Evolutionary conservation across 2,329 filamentous ascomycete species (phyloP), one percentile per base, ranked within the genome.

Genomic region (Claviceps maximensis): DNA sequence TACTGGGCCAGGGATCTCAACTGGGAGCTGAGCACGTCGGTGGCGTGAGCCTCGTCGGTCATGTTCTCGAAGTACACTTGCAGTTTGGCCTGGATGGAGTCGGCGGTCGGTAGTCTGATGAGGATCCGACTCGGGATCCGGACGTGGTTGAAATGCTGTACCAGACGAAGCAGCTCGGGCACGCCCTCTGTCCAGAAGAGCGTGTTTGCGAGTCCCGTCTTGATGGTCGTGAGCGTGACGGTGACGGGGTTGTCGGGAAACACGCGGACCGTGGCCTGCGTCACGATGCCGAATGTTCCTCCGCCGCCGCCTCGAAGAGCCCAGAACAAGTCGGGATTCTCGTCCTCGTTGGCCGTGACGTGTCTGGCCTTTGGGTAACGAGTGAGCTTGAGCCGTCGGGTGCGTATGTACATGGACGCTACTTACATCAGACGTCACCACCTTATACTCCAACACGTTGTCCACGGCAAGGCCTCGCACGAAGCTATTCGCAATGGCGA

Each of bases 251-350:
- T 42, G 33, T 51, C 50, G 29, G 50, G 42, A 47, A 45, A 51
- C 8, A 51, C 41, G 9, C 50, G 42, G 44, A 51, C 23, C 12
- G 50, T 51, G 42, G 50, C 50, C 23, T 51, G 42, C 19, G 50
- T 40, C 29, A 51, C 50, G 13, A 51, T 27, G 15, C 50, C 50
- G 40, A 51, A 51, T 33, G 50, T 51, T 8, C 42, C 42, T 12
- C 50, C 50, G 2, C 50, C 50, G 10, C 50, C 50, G 8, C 50
- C 50, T 9, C 19, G 47, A 19, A 51, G 29, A 3, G 50, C 50
- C 50, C 42, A 51, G 41, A 33, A 51, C 0, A 51, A n/a, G 15
- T 51, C 50, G 29, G 23, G 50, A 27, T 51, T 51, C 12, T 21
- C 17, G 17, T 29, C 12, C 13, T 49, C 48, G 8, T 41, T 49